phyloP scores from a whole-genome alignment of 2,329 filamentous ascomycete genomes.

The Rosellinia necatrix region DNA sequence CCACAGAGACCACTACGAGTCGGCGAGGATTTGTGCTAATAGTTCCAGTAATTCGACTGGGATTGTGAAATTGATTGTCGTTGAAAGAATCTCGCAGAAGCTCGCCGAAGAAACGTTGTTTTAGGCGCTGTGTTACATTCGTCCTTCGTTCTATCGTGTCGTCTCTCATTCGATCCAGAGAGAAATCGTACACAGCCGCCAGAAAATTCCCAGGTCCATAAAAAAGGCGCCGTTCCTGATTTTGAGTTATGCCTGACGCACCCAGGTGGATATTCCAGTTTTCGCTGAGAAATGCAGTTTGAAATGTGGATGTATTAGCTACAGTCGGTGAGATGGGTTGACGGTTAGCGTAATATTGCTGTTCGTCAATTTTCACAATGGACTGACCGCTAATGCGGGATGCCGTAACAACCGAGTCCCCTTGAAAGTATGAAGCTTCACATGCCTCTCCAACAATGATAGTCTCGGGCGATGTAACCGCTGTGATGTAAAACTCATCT shows the following conservation, averaged over 20 bases:
- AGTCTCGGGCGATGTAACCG: not conserved
- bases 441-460: not conserved
- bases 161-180: not conserved
- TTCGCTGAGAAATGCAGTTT: not conserved
- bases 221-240: too few relatives aligned
- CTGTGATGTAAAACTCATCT: not conserved
- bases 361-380: not conserved
- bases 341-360: not conserved
- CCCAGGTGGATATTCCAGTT: conserved; percentile 8
- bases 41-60: too few relatives aligned
- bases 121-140: too few relatives aligned
- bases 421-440: not conserved
- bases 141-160: too few relatives aligned
- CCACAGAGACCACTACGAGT: not conserved
- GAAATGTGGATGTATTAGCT: conserved; percentile 1
- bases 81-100: not conserved
- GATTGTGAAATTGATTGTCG: too few relatives aligned
- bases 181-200: conserved; percentile 2
- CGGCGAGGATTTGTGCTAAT: conserved; percentile 3
- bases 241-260: too few relatives aligned
- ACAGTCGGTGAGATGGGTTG: not conserved
- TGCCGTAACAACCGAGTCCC: not conserved
- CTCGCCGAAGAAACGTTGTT: conserved; percentile 7
- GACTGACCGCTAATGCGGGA: not conserved
- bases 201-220: conserved; percentile 2